phyloP scores from a whole-genome alignment of 345 rosid genomes.

The Arabidopsis thaliana region DNA sequence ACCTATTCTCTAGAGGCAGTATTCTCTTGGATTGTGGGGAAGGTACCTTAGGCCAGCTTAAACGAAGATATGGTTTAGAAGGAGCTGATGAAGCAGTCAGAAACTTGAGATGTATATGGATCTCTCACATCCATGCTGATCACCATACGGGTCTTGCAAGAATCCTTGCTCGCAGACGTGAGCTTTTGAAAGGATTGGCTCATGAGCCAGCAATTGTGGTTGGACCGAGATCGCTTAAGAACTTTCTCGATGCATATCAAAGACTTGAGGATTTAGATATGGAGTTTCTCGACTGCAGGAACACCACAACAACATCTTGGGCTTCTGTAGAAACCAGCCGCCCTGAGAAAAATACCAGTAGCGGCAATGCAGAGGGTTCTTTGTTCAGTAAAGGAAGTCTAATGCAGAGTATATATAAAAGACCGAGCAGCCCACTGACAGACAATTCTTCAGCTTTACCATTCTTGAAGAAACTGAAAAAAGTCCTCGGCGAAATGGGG shows the following conservation, averaged over 20 bases:
- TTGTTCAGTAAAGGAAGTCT: conserved; percentile 67
- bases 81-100: conserved; percentile 82
- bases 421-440: conserved; percentile 52
- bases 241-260: conserved; percentile 85
- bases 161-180: conserved; percentile 80
- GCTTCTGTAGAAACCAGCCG: conserved; percentile 50
- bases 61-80: conserved; percentile 84
- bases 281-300: conserved; percentile 90
- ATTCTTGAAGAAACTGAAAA: conserved; percentile 58
- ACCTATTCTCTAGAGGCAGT: conserved; percentile 85
- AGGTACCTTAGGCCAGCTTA: conserved; percentile 95
- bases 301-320: conserved; percentile 70
- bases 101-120: conserved; percentile 82
- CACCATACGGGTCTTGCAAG: conserved; percentile 94
- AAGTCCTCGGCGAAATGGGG: conserved; percentile 66
- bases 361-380: conserved; percentile 42
- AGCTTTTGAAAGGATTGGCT: conserved; percentile 62
- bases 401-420: conserved; percentile 81
- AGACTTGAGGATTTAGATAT: conserved; percentile 91
- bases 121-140: conserved; percentile 98
- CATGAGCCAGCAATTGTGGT: conserved; percentile 88
- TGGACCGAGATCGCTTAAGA: conserved; percentile 85
- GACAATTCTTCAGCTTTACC: conserved; percentile 60
- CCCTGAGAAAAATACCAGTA: conserved; percentile 39
- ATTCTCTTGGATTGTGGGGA: conserved; percentile 93